Evolutionary conservation across 2,329 filamentous ascomycete genomes (phyloP).

Genomic region (Aureobasidium sp.): DNA sequence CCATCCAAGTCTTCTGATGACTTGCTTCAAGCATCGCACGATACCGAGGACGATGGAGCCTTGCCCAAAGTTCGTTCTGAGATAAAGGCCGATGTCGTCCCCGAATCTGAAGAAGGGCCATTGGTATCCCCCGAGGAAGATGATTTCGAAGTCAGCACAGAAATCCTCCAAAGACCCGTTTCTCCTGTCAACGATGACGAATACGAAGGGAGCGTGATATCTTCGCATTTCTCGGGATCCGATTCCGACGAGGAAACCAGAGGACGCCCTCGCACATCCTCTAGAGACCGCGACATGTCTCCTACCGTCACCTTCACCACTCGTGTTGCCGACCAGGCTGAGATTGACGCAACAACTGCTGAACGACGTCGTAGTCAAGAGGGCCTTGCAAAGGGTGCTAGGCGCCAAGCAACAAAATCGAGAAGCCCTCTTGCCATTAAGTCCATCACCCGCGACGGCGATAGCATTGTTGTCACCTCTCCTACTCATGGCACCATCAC

Average conservation of each 20-base stretch:
- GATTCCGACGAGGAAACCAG: conserved; percentile 3
- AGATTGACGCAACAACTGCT: background rate
- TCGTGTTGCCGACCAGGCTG: background rate
- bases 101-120: background rate
- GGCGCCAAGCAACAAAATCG: background rate
- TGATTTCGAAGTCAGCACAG: background rate
- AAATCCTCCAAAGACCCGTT: background rate
- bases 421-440: background rate
- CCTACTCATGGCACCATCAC: background rate
- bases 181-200: background rate
- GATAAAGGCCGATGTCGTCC: background rate
- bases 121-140: conserved; percentile 3
- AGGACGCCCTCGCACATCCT: background rate
- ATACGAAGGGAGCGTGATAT: background rate
- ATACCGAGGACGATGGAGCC: background rate
- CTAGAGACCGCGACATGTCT: background rate
- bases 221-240: background rate
- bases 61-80: background rate
- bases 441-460: background rate
- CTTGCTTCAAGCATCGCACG: background rate
- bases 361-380: background rate
- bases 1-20: background rate
- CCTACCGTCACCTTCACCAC: background rate
- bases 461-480: background rate
- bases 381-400: background rate